Percentiles rank a stretch among this genome's conserved stretches.
Conservation (phyloP, 371 early-diverging fungal genomes). For the Apophysomyces trapeziformis region DNA sequence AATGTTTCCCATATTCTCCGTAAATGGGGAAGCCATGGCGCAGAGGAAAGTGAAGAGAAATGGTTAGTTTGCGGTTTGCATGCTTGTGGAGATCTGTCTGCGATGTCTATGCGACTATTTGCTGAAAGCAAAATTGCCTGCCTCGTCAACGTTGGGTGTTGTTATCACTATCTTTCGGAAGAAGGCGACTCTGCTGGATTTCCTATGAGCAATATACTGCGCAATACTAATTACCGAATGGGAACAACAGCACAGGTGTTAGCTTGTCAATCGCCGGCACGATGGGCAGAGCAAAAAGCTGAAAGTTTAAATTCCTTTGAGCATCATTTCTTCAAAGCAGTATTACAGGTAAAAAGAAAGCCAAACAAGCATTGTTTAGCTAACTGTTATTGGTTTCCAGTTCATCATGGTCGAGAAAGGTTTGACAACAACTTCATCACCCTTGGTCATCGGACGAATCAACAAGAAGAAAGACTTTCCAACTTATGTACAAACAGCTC, state of each 20-base stretch:
- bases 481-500: slow-evolving; percentile 39
- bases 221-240: slow-evolving; percentile 25
- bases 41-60: slow-evolving; percentile 18
- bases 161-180: slow-evolving; percentile 79
- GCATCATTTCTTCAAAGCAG: slow-evolving; percentile 77
- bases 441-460: slow-evolving; percentile 65
- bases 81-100: slow-evolving; percentile 84
- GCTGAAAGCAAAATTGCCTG: slow-evolving; percentile 62
- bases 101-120: slow-evolving; percentile 73
- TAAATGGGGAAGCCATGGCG: slow-evolving; percentile 30
- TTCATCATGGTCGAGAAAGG: slow-evolving; percentile 60
- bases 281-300: slow-evolving; percentile 66
- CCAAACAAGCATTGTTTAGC: neutral
- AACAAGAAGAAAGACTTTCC: slow-evolving; percentile 55
- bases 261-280: slow-evolving; percentile 83
- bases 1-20: slow-evolving; percentile 52
- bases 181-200: slow-evolving; percentile 14
- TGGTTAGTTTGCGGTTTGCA: slow-evolving; percentile 87
- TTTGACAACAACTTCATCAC: slow-evolving; percentile 44
- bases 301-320: slow-evolving; percentile 63
- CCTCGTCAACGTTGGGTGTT: slow-evolving; percentile 86
- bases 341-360: slow-evolving; percentile 53
- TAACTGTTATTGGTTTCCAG: slow-evolving; percentile 16
- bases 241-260: slow-evolving; percentile 79
- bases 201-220: slow-evolving; percentile 18